A percentile compares a stretch with the other conserved stretches of the same genome.
These are phyloP conservation scores for Iris macrosiphon DNA, from an alignment of 106 monocot genomes.

Conservation along the genomic window DNA sequence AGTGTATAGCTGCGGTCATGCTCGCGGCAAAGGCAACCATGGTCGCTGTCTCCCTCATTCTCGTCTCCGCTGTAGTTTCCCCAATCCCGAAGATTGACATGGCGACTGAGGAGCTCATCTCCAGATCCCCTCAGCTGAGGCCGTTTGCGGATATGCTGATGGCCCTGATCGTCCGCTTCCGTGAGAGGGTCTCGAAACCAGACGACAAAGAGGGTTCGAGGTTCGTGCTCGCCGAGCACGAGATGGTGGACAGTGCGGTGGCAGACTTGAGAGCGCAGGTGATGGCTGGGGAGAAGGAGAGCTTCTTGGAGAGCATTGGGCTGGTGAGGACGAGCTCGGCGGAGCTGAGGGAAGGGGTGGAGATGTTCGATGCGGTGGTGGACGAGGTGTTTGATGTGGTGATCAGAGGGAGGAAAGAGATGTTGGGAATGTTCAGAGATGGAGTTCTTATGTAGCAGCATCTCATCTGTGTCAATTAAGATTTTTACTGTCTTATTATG, in stretches of 20 bases:
- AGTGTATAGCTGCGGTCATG: constrained; percentile 22
- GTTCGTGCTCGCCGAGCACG: constrained; percentile 19
- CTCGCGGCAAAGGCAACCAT: constrained; percentile 35
- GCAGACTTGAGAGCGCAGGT: constrained; percentile 14
- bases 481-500: too few relatives aligned
- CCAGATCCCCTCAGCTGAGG: constrained; percentile 11
- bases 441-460: not conserved
- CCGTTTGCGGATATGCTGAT: constrained; percentile 13
- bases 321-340: constrained; percentile 21
- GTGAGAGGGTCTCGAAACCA: not conserved
- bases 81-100: constrained; percentile 18
- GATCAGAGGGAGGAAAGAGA: constrained; percentile 48
- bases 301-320: constrained; percentile 14
- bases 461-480: not conserved
- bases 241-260: constrained; percentile 19
- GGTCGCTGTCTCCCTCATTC: constrained; percentile 22
- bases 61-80: constrained; percentile 29
- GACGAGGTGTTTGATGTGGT: constrained; percentile 43
- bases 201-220: not conserved
- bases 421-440: constrained; percentile 35
- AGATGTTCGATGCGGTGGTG: constrained; percentile 29
- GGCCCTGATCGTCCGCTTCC: constrained; percentile 6
- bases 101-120: not conserved
- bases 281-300: constrained; percentile 11
- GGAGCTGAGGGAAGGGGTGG: constrained; percentile 29